Evolutionary conservation across 192 early-diverging fungal genomes (phyloP).

Genomic region (Gryganskiella cystojenkinii): DNA sequence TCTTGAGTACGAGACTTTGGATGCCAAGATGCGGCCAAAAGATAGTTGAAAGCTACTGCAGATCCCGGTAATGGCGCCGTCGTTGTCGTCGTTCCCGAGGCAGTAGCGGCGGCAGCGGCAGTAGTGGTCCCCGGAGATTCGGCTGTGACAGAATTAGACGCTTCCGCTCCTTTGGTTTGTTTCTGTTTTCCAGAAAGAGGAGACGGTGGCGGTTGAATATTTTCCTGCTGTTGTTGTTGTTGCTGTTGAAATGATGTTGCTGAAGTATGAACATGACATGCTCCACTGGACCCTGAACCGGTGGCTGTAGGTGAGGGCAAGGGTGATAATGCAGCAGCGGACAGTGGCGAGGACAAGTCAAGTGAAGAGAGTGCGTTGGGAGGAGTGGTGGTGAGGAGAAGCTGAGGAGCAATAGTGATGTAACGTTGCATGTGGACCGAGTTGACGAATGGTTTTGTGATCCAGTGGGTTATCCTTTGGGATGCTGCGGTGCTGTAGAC

Average conservation of each 20-base stretch:
- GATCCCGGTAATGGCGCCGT: conserved; percentile 2
- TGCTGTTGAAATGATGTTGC: conserved; percentile 25
- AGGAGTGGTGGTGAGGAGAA: conserved; percentile 12
- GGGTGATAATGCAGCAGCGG: background rate
- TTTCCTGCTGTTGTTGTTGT: conserved; percentile 9
- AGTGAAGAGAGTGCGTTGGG: background rate
- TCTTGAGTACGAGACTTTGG: conserved; percentile 32
- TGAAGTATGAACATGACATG: conserved; percentile 19
- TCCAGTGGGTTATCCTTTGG: conserved; percentile 48
- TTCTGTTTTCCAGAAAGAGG: background rate
- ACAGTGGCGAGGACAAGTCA: background rate
- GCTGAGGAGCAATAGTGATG: conserved; percentile 27
- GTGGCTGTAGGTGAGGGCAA: background rate
- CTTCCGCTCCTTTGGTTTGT: background rate
- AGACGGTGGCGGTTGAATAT: background rate
- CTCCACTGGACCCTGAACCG: background rate
- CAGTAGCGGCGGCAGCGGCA: background rate
- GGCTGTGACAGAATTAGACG: background rate
- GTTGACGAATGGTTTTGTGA: conserved; percentile 22
- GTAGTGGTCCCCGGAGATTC: background rate
- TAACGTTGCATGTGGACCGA: conserved; percentile 44
- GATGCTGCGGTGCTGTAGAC: conserved; percentile 30
- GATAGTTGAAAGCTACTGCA: conserved; percentile 42
- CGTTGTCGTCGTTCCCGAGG: background rate
- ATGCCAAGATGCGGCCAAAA: conserved; percentile 48